Percentiles rank a stretch among this genome's conserved stretches.
phyloP scores from a whole-genome alignment of 495 filamentous ascomycete genomes.

The Amniculicola lignicola region DNA sequence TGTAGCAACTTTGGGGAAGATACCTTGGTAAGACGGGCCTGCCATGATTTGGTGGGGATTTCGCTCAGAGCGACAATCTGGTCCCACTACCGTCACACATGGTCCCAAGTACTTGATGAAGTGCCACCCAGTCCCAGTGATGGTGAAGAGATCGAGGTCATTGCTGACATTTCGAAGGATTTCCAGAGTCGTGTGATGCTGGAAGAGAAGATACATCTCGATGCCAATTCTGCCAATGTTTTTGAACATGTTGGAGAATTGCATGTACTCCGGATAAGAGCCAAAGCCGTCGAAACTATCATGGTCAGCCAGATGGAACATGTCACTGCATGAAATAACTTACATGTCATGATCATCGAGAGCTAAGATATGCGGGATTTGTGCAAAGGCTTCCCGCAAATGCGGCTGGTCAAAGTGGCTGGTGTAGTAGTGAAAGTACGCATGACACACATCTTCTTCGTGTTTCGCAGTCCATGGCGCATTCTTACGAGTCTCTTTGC shows the following conservation, averaged over 20 bases:
- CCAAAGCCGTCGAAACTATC: conserved; percentile 94
- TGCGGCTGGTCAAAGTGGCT: conserved; percentile 96
- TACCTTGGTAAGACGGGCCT: conserved; percentile 91
- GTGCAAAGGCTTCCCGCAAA: conserved; percentile 89
- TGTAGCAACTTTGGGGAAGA: conserved; percentile 92
- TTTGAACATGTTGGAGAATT: conserved; percentile 94
- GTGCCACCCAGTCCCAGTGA: conserved; percentile 96
- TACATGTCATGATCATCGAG: conserved; percentile 98
- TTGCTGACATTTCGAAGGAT: conserved; percentile 81
- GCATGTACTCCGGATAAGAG: conserved; percentile 97
- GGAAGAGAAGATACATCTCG: conserved; percentile 98
- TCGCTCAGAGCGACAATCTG: conserved; percentile 86
- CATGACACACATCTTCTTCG: conserved; percentile 90
- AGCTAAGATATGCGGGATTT: conserved; percentile 90
- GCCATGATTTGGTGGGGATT: conserved; percentile 91
- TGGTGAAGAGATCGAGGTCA: conserved; percentile 90
- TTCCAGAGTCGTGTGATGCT: conserved; percentile 94
- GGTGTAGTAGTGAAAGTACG: conserved; percentile 98
- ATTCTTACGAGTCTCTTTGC: conserved; percentile 87
- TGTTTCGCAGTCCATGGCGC: conserved; percentile 87
- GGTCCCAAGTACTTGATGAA: conserved; percentile 96
- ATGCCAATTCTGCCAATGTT: conserved; percentile 97
- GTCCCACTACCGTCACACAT: conserved; percentile 81
- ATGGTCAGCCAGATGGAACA: neutral
- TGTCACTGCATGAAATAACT: conserved; percentile 42